Evolutionary conservation across 192 early-diverging fungal genomes (phyloP), one percentile per base, ranked within the genome.

Genomic region (Piromyces finnis): DNA sequence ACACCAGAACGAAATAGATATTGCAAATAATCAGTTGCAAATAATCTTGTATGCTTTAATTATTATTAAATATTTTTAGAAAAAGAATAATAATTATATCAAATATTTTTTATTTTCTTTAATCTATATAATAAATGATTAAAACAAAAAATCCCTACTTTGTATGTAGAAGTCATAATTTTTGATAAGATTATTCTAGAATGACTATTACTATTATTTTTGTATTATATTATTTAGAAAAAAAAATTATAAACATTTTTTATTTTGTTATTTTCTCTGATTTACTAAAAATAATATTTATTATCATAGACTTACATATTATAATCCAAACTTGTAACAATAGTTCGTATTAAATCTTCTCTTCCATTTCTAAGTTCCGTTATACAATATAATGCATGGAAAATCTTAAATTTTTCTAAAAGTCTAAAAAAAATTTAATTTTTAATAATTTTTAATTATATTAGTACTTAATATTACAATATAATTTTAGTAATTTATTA

Each of bases 121-220:
- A n/a, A n/a, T n/a, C n/a, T n/a, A n/a, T n/a, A n/a, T n/a, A n/a
- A n/a, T n/a, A n/a, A n/a, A n/a, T n/a, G n/a, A 32, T 6, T 6
- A 32, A 32, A 77, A 41, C 13, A n/a, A 59, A 82, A 26, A 79
- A 22, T 6, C 68, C 18, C 77, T 36, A 89, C 88, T 77, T 95
- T 94, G 81, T 95, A 93, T 0, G 93, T 92, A 12, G 92, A 94
- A 4, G 93, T 93, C 90, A 95, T 92, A 18, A 96, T 85, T 83
- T 96, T 96, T 30, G 92, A 93, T 7, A 96, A 81, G 7, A 96
- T 85, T 11, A 94, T 88, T 12, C 94, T 87, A 0, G 92, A 88
- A 84, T 96, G 94, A 0, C 92, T 93, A 80, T 96, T 93, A 41
- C 92, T 92, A 81, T 28, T 32, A 32, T 6, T 32, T 32, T 32